These are phyloP conservation scores for Coemansia sp. DNA, from an alignment of 192 early-diverging fungal species.

Conservation along the genomic window DNA sequence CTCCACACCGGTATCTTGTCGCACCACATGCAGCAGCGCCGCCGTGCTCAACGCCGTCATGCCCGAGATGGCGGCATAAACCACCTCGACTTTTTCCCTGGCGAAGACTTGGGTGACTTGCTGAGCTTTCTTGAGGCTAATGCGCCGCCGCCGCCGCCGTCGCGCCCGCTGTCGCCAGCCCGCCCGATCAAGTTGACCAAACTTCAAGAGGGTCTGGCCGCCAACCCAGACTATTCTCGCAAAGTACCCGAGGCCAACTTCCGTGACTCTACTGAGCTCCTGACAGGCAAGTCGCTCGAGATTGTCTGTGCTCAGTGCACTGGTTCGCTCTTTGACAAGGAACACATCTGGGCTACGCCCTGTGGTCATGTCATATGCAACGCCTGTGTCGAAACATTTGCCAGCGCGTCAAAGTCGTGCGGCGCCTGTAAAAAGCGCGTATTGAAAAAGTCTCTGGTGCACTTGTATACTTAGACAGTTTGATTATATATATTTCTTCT, in stretches of 20 bases:
- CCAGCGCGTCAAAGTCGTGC: conserved; percentile 27
- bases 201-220: conserved; percentile 33
- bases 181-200: conserved; percentile 33
- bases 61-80: conserved; percentile 2
- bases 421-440: conserved; percentile 33
- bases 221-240: conserved; percentile 26
- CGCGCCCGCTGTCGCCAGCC: conserved; percentile 25
- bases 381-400: conserved; percentile 27
- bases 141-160: conserved; percentile 29
- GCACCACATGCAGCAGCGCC: conserved; percentile 20
- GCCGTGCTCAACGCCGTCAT: neutral
- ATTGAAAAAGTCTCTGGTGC: conserved; percentile 36
- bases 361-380: conserved; percentile 52
- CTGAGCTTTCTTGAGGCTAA: conserved; percentile 44
- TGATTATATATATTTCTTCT: neutral
- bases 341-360: conserved; percentile 42
- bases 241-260: conserved; percentile 39
- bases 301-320: conserved; percentile 43
- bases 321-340: conserved; percentile 24
- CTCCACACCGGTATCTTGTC: conserved; percentile 28
- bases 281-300: conserved; percentile 7
- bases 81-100: conserved; percentile 40
- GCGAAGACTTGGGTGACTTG: conserved; percentile 41
- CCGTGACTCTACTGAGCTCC: conserved; percentile 15
- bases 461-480: conserved; percentile 24